Conservation (phyloP, 2,329 filamentous ascomycete genomes). For the Microcyclosporella mali region DNA sequence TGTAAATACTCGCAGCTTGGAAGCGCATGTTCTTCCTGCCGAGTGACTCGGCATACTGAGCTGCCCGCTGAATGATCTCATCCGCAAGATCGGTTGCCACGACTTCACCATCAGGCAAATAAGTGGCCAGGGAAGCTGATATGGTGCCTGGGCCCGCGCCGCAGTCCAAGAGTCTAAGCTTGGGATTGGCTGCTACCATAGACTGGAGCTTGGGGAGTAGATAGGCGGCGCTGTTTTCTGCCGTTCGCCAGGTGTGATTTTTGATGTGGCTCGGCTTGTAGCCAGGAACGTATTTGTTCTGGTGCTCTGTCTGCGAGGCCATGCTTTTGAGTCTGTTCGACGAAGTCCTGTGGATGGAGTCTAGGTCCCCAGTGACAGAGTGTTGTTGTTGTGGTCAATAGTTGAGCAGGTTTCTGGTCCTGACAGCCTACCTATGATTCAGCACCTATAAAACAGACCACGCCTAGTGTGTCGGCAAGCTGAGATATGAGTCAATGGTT, state of each 20-base stretch:
- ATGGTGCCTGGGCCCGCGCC: constrained; percentile 47
- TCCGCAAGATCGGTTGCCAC: constrained; percentile 42
- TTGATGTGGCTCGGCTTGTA: constrained; percentile 37
- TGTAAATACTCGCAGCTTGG: constrained; percentile 30
- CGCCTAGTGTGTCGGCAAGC: no score
- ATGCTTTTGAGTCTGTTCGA: no score
- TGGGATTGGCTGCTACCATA: constrained; percentile 19
- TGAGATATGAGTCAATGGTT: no score
- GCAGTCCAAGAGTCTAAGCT: constrained; percentile 40
- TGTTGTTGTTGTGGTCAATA: no score
- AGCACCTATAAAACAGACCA: no score
- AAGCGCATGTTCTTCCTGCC: constrained; percentile 38
- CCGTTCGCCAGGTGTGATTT: constrained; percentile 42
- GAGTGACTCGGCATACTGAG: constrained; percentile 31
- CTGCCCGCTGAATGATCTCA: constrained; percentile 38
- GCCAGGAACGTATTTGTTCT: constrained; percentile 37
- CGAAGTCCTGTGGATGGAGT: no score
- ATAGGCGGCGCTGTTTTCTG: constrained; percentile 37
- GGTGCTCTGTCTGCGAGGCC: constrained; percentile 1
- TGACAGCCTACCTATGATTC: no score
- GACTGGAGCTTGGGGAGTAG: constrained; percentile 28
- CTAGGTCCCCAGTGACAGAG: no score
- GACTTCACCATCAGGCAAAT: constrained; percentile 40
- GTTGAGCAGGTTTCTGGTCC: no score
- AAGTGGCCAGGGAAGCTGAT: constrained; percentile 38